These are phyloP conservation scores for Desmodesmus armatus DNA, from an alignment of 139 green algal species.

Conservation along the genomic window DNA sequence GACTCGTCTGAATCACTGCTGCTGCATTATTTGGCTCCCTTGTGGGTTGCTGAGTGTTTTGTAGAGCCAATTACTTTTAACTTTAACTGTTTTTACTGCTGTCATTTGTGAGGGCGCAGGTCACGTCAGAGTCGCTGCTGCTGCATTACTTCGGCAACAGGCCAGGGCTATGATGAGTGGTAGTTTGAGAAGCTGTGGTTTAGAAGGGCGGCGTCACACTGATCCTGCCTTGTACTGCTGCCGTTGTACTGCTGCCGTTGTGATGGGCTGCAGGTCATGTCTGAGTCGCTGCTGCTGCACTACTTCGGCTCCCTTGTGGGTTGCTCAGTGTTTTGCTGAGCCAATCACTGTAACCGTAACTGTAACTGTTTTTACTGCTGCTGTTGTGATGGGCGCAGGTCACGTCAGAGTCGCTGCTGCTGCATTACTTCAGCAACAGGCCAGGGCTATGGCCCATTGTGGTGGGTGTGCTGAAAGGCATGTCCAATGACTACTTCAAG, in stretches of 20 bases:
- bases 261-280: no score
- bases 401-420: constrained; percentile 48
- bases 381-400: no score
- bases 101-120: no score
- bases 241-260: no score
- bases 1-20: background rate
- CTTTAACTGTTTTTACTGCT: background rate
- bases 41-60: no score
- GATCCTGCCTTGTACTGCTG: no score
- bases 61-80: no score
- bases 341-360: no score
- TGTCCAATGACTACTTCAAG: constrained; percentile 40
- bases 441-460: constrained; percentile 61
- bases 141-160: constrained; percentile 60
- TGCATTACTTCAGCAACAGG: constrained; percentile 60
- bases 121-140: constrained; percentile 51
- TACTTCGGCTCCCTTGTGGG: background rate
- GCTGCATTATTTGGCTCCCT: background rate
- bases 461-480: constrained; percentile 53
- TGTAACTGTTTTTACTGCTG: background rate
- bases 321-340: no score
- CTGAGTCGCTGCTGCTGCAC: background rate
- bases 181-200: no score
- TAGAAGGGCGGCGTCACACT: no score
- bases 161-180: constrained; percentile 57